These are phyloP conservation scores for Tolypocladium paradoxum DNA, from an alignment of 2,329 filamentous ascomycete species.

Conservation along the genomic window DNA sequence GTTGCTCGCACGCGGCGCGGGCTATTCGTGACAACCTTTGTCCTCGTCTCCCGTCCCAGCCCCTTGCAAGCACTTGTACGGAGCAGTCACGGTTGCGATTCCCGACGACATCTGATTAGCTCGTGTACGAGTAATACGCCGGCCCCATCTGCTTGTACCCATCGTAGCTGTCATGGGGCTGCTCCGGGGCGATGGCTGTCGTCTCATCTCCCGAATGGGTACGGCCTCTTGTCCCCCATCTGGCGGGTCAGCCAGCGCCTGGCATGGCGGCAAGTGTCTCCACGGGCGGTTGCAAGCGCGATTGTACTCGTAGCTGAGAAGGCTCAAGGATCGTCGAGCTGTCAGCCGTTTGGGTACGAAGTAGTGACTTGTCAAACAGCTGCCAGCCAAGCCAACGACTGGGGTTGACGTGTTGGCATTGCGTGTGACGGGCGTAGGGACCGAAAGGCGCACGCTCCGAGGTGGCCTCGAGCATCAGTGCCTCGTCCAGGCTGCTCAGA, in stretches of 20 bases:
- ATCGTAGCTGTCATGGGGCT: not conserved
- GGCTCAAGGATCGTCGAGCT: not conserved
- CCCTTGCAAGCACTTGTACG: too few species aligned
- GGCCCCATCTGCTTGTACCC: not conserved
- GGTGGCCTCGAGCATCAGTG: not conserved
- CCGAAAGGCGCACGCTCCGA: not conserved
- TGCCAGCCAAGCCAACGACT: not conserved
- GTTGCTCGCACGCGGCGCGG: not conserved
- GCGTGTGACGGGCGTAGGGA: not conserved
- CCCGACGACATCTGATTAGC: not conserved
- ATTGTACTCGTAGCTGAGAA: not conserved
- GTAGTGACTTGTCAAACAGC: not conserved
- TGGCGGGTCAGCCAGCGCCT: not conserved
- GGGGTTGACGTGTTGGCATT: not conserved
- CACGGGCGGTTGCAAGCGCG: not conserved
- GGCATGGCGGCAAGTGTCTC: not conserved
- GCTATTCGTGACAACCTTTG: not conserved
- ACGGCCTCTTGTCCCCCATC: not conserved
- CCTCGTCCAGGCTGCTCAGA: not conserved
- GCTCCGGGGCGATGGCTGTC: not conserved
- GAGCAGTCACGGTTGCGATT: not conserved
- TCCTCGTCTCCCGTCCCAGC: not conserved
- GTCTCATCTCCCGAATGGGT: not conserved
- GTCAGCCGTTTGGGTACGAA: not conserved
- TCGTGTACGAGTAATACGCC: not conserved